Evolutionary conservation across 164 flowering plant species (phyloP).

Genomic region (Aristolochia contorta): DNA sequence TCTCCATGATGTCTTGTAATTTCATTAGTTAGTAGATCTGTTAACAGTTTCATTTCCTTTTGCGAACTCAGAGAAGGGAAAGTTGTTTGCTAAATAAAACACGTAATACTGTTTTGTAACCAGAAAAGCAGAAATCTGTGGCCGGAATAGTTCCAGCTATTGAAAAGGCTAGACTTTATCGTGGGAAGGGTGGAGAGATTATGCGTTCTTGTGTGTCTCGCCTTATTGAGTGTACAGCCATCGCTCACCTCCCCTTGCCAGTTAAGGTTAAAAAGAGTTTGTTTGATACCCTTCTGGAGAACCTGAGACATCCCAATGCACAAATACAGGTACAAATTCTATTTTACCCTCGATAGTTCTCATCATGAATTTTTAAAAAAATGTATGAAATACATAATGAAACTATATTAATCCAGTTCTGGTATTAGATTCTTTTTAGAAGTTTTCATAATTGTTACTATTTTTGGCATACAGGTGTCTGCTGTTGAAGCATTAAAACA

Average conservation of each 20-base stretch:
- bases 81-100: too few species aligned
- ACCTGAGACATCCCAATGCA: slow-evolving; percentile 89
- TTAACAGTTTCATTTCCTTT: not conserved
- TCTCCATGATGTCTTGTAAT: too few species aligned
- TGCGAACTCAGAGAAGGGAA: too few species aligned
- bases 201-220: slow-evolving; percentile 95
- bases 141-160: slow-evolving; percentile 87
- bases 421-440: too few species aligned
- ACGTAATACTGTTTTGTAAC: not conserved
- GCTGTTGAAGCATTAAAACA: slow-evolving; percentile 78
- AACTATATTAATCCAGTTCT: too few species aligned
- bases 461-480: slow-evolving; percentile 35
- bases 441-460: too few species aligned
- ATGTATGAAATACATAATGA: too few species aligned
- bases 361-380: too few species aligned
- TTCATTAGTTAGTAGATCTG: not conserved
- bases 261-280: slow-evolving; percentile 52
- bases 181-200: slow-evolving; percentile 99
- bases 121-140: slow-evolving; percentile 66
- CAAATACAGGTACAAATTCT: slow-evolving; percentile 62
- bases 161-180: slow-evolving; percentile 96
- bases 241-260: slow-evolving; percentile 35
- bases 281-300: slow-evolving; percentile 76
- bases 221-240: slow-evolving; percentile 66
- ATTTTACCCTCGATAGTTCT: too few species aligned